Evolutionary conservation across 805 yeast genomes (phyloP).

Genomic region (Peterozyma toletana): DNA sequence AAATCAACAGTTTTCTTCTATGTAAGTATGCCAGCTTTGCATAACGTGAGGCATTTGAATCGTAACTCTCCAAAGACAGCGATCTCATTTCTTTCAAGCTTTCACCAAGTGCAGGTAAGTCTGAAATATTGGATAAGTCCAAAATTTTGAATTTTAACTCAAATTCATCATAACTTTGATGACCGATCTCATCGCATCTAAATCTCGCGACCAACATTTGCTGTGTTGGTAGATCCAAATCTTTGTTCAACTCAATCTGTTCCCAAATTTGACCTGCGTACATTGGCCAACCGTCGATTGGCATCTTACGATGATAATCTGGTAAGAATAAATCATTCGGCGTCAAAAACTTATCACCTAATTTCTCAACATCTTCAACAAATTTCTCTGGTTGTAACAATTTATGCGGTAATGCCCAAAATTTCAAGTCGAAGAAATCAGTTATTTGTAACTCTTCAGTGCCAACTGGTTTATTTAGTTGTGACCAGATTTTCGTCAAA

Average conservation of each 20-base stretch:
- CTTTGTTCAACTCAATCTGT: slow-evolving; percentile 88
- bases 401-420: slow-evolving; percentile 80
- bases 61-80: slow-evolving; percentile 47
- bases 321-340: slow-evolving; percentile 45
- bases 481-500: slow-evolving; percentile 70
- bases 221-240: slow-evolving; percentile 93
- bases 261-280: slow-evolving; percentile 92
- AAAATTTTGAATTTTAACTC: slow-evolving; percentile 22
- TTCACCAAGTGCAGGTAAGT: slow-evolving; percentile 30
- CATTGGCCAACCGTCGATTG: slow-evolving; percentile 93
- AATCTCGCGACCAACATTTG: slow-evolving; percentile 91
- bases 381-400: slow-evolving; percentile 73
- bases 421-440: slow-evolving; percentile 82
- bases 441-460: slow-evolving; percentile 45
- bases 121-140: slow-evolving; percentile 18
- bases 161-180: slow-evolving; percentile 40
- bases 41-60: slow-evolving; percentile 72
- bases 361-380: slow-evolving; percentile 42
- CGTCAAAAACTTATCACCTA: slow-evolving; percentile 57
- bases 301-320: slow-evolving; percentile 76
- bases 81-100: slow-evolving; percentile 35
- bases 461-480: slow-evolving; percentile 65
- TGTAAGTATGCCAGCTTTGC: slow-evolving; percentile 57
- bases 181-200: slow-evolving; percentile 85
- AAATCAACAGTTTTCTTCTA: slow-evolving; percentile 42